Evolutionary conservation across 768 basidiomycete genomes (phyloP).

Genomic region (Rhodotorula babjevae): DNA sequence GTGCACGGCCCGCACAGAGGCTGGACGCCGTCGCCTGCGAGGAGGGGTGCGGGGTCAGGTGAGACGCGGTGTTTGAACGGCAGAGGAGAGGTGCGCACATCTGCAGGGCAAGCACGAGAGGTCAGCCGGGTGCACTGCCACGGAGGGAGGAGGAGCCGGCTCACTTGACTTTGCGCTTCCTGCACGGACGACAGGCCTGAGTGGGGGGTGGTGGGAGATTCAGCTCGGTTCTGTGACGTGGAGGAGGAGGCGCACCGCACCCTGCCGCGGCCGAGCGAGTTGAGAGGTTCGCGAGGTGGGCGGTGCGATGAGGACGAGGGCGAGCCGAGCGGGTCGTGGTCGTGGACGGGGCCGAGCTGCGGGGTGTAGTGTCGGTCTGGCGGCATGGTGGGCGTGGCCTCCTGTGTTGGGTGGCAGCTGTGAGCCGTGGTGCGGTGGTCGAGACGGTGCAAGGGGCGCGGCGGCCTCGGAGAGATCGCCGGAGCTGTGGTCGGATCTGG

Average conservation of each 20-base stretch:
- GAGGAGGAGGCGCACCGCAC: neutral
- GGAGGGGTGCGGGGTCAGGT: neutral
- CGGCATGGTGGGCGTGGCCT: neutral
- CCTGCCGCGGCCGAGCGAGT: neutral
- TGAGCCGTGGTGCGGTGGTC: no score
- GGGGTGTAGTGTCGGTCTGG: neutral
- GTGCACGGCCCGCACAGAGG: neutral
- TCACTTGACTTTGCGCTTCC: constrained; percentile 8
- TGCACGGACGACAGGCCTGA: constrained; percentile 1
- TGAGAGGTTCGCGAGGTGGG: neutral
- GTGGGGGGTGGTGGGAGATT: neutral
- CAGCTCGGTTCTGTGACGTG: neutral
- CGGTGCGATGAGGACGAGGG: neutral
- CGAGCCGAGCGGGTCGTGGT: neutral
- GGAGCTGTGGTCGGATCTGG: no score
- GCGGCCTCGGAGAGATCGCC: no score
- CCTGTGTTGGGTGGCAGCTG: no score
- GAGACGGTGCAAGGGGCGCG: no score
- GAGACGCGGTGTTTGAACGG: no score
- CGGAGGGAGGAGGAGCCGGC: neutral
- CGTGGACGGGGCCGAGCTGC: neutral
- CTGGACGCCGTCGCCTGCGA: constrained; percentile 5
- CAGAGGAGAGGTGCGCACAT: neutral
- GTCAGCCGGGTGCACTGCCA: neutral
- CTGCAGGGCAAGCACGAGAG: neutral